These are phyloP conservation scores for Xanthoconium stramineum DNA, from an alignment of 768 basidiomycete species.

Conservation along the genomic window DNA sequence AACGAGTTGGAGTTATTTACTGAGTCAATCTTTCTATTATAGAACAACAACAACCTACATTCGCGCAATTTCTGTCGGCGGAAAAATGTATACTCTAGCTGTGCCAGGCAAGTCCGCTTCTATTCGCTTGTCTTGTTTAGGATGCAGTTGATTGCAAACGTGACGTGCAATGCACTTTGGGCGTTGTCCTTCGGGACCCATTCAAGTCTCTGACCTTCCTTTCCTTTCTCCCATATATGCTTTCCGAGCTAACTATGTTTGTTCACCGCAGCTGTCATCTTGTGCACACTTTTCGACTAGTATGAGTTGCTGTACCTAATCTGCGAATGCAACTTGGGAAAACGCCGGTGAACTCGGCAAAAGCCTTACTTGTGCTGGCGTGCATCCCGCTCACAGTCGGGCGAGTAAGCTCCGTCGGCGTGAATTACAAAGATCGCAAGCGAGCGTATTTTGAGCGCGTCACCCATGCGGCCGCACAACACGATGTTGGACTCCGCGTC, in stretches of 20 bases:
- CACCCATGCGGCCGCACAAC: neutral
- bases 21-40: neutral
- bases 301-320: conserved; percentile 17
- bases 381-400: neutral
- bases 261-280: neutral
- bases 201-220: conserved; percentile 71
- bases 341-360: neutral
- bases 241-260: conserved; percentile 16
- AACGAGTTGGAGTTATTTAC: neutral
- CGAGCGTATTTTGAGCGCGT: neutral
- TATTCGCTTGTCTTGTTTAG: conserved; percentile 17
- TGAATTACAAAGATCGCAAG: conserved; percentile 1
- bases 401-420: neutral
- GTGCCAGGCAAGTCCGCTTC: conserved; percentile 13
- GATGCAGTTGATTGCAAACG: conserved; percentile 48
- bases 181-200: conserved; percentile 67
- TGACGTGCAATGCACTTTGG: conserved; percentile 62
- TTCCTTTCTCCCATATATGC: neutral
- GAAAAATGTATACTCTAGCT: neutral
- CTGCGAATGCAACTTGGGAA: conserved; percentile 3
- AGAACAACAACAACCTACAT: neutral
- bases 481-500: neutral
- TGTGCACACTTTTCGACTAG: neutral
- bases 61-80: neutral
- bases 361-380: neutral